Evolutionary conservation across 2,329 filamentous ascomycete genomes (phyloP).

Genomic region (Cytospora schulzeri): DNA sequence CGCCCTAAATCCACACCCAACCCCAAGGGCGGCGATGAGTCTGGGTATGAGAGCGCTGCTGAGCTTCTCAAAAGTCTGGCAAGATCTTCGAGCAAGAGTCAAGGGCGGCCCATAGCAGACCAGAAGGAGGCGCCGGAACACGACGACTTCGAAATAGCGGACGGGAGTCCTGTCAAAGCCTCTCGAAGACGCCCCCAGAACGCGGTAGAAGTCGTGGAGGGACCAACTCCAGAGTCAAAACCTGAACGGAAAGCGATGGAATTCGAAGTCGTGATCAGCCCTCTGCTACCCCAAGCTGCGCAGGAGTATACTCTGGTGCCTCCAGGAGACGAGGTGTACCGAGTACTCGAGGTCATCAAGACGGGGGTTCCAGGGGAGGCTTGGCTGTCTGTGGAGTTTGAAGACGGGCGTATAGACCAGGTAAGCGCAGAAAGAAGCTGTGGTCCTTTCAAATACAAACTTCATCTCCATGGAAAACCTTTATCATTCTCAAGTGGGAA

Average conservation of each 20-base stretch:
- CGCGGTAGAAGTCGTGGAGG: constrained; percentile 25
- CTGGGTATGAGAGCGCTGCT: not conserved
- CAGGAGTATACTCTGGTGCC: constrained; percentile 30
- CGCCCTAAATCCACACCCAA: not conserved
- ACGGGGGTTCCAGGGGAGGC: constrained; percentile 31
- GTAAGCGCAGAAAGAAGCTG: constrained; percentile 40
- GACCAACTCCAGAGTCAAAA: constrained; percentile 24
- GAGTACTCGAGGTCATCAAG: constrained; percentile 38
- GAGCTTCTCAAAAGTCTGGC: not conserved
- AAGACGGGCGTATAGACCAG: constrained; percentile 47
- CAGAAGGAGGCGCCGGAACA: not conserved
- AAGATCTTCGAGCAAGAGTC: constrained; percentile 3
- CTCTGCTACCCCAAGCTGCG: constrained; percentile 32
- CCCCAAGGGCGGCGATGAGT: not conserved
- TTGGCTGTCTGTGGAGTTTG: constrained; percentile 46
- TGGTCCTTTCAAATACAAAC: not conserved
- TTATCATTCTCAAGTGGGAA: not conserved
- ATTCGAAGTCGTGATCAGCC: constrained; percentile 37
- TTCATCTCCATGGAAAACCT: not conserved
- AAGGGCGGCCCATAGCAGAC: not conserved
- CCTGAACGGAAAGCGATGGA: not conserved
- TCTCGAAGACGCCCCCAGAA: not conserved
- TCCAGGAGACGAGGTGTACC: constrained; percentile 43
- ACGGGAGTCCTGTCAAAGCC: not conserved
- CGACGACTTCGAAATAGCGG: not conserved